phyloP scores from a whole-genome alignment of 306 rosid species.

The Vachellia pachyceras region DNA sequence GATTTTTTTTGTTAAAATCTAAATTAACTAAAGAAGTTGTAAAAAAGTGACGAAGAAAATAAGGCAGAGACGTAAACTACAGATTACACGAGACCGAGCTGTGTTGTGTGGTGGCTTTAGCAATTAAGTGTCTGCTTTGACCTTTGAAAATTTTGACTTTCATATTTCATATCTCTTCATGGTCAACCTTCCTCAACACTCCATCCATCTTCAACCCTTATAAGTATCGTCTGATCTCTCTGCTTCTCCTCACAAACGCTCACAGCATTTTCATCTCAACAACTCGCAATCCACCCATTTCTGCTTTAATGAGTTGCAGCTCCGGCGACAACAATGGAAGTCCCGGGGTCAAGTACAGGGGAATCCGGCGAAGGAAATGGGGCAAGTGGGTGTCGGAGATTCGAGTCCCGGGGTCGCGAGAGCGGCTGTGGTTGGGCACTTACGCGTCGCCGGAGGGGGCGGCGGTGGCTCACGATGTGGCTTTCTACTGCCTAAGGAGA shows the following conservation, averaged over 20 bases:
- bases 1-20: no score
- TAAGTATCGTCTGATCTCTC: not conserved
- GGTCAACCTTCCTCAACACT: no score
- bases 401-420: slow-evolving; percentile 69
- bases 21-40: no score
- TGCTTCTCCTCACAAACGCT: not conserved
- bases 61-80: no score
- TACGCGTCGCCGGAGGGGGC: slow-evolving; percentile 76
- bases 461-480: slow-evolving; percentile 81
- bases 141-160: no score
- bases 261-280: no score
- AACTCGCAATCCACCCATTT: not conserved
- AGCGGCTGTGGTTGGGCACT: slow-evolving; percentile 82
- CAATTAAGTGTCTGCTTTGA: no score
- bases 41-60: no score
- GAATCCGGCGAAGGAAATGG: slow-evolving; percentile 83
- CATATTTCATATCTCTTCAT: no score
- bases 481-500: slow-evolving; percentile 59
- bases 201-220: not conserved
- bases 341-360: slow-evolving; percentile 53
- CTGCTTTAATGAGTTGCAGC: not conserved
- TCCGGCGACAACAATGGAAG: not conserved
- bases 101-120: no score
- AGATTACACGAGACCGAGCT: no score
- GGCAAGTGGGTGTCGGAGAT: slow-evolving; percentile 96